phyloP scores from a whole-genome alignment of 331 rosid species.

The Pyracantha coccinea region DNA sequence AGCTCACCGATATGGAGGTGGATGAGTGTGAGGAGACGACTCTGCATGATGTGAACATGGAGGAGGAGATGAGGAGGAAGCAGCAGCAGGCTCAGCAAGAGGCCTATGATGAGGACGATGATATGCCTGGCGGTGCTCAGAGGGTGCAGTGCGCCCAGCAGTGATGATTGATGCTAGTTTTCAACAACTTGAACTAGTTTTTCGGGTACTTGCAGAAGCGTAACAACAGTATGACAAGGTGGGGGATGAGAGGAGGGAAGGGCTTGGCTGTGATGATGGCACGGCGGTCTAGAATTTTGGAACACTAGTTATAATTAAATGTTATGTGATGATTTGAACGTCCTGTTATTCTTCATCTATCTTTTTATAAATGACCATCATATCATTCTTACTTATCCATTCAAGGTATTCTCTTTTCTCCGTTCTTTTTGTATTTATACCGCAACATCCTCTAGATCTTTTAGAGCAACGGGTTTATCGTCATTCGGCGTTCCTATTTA shows the following conservation, averaged over 20 bases:
- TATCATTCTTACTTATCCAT: background rate
- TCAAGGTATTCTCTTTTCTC: background rate
- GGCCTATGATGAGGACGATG: conserved; percentile 74
- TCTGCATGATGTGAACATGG: conserved; percentile 70
- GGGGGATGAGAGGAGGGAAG: background rate
- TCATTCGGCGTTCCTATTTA: too few species aligned
- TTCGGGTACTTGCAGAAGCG: too few species aligned
- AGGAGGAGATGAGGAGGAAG: conserved; percentile 73
- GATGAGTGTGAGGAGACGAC: conserved; percentile 95
- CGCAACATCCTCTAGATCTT: too few species aligned
- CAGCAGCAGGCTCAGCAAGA: conserved; percentile 53
- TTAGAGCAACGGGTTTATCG: too few species aligned
- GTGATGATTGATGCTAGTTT: conserved; percentile 7
- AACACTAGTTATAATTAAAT: background rate
- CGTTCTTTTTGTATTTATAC: background rate
- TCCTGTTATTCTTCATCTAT: background rate
- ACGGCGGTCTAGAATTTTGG: background rate
- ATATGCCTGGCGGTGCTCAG: conserved; percentile 76
- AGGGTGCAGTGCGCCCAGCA: conserved; percentile 93
- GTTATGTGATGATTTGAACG: background rate
- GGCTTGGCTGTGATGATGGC: background rate
- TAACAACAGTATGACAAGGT: background rate
- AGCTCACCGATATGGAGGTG: conserved; percentile 70
- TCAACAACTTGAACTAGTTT: background rate
- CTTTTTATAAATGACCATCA: background rate